Base-by-base conservation (phyloP, 2,329 filamentous ascomycete species). In the Verticillium klebahnii region DNA sequence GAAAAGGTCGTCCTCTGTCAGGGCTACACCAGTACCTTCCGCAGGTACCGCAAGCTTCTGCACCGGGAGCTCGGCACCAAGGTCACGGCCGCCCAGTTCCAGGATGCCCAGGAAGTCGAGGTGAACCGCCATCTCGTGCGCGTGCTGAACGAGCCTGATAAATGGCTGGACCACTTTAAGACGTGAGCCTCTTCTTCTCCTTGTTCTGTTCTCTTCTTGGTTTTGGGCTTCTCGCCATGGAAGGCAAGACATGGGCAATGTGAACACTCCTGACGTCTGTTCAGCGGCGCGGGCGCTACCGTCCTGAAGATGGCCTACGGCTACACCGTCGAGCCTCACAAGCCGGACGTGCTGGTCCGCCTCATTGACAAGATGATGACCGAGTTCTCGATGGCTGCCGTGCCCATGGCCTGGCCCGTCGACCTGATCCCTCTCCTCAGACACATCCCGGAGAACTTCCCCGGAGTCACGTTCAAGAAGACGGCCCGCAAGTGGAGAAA, bases 361-460 rank as follows among this genome's bases (percentile, higher is more conserved):
- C 56, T 75, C 12, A 67, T 72, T 5, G 71, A 74, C 5, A 58
- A 59, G 3, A 70, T 71, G 63, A 69, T 74, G 67, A 56, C 56
- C 8, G 65, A 73, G 15, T 70, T 75, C 54, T 69, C 70, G 0
- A 54, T 60, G 8, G 70, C 73, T 3, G 59, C 68, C 6, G 65
- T 71, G 0, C 74, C 74, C 0, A 59, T 72, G n/a, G 56, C 66
- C 3, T 77, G 74, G 74, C 29, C 65, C 0, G 72, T 76, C 7
- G 74, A 77, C 29, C 65, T 70, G 0, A n/a, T 77, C 0, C 74
- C 75, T 0, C 36, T 54, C 2, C 64, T 76, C 2, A 63, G 63
- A n/a, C 62, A 72, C 12, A 65, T 77, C 6, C 75, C 75, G 0
- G 65, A 65, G 0, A 59, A 67, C 34, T 63, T 74, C 23, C 75